Evolutionary conservation across 2,329 filamentous ascomycete genomes (phyloP), one percentile per base, ranked within the genome.

Genomic region (Colletotrichum brevisporum): DNA sequence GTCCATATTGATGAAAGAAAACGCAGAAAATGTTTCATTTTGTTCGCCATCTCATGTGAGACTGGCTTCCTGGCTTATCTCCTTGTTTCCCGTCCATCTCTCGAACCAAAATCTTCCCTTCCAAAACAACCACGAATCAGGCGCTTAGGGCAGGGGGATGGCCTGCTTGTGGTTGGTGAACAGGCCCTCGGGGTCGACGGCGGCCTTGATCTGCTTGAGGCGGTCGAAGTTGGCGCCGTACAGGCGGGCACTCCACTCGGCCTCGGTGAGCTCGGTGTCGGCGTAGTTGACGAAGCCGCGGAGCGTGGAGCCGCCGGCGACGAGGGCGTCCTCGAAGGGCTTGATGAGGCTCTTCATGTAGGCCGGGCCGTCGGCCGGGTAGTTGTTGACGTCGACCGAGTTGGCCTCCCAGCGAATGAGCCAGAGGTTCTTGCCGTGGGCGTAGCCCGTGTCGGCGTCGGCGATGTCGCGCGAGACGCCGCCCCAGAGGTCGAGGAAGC

Each of bases 341-440:
- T 74, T 73, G 18, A 63, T 39, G 18, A 89, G 76, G 70, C 85
- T 80, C 41, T 84, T 82, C 36, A 80, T 81, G 73, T 85, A 86
- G 4, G 78, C 78, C 0, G 82, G 79, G 59, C 83, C 81, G 73
- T 85, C 83, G 54, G 83, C 76, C 12, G 84, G 83, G 73, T 86
- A 86, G 71, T 80, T 81, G 71, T 84, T 79, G 73, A 83, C 83
- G 71, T 83, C 85, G 56, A 48, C 47, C 4, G 67, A 54, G 59
- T 48, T 54, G 63, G 57, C 67, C 47, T 71, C 70, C 62, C 63
- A 65, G 60, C 70, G 70, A 68, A 80, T 79, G 12, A 86, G 79
- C 15, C 81, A 79, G 4, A 73, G 74, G 52, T 85, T 76, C 70
- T 86, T 75, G 0, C 83, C 84, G 9, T 82, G 77, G 8, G 81